These are phyloP conservation scores for Fennellomyces sp. DNA, from an alignment of 371 early-diverging fungal genomes.

Conservation along the genomic window DNA sequence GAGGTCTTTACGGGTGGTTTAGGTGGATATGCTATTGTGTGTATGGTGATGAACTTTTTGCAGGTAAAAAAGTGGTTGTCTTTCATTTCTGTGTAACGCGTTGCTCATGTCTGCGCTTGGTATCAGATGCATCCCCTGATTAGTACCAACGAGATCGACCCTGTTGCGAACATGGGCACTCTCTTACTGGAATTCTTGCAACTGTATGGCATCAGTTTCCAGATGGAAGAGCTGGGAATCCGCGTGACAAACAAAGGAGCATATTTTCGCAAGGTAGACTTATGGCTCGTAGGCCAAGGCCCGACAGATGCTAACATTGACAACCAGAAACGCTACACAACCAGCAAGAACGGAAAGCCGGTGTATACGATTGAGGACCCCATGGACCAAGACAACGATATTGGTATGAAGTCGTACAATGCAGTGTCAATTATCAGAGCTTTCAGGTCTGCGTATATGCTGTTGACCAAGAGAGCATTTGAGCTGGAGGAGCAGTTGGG, in stretches of 20 bases:
- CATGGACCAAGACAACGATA: constrained; percentile 61
- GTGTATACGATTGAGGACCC: constrained; percentile 66
- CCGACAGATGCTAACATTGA: too few relatives aligned
- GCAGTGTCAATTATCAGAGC: constrained; percentile 9
- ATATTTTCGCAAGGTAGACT: constrained; percentile 60
- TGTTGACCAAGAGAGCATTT: constrained; percentile 19
- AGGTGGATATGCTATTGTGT: constrained; percentile 90
- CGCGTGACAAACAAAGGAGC: constrained; percentile 56
- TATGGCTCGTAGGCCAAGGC: neutral
- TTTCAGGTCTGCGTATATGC: constrained; percentile 28
- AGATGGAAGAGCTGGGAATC: constrained; percentile 72
- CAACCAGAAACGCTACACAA: neutral
- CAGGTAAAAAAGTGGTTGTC: too few relatives aligned
- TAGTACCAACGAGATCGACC: constrained; percentile 62
- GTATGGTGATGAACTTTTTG: constrained; percentile 85
- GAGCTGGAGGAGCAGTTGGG: constrained; percentile 14
- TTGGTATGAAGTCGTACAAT: constrained; percentile 48
- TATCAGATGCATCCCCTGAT: constrained; percentile 86
- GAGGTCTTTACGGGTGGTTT: constrained; percentile 95
- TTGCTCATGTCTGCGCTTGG: too few relatives aligned
- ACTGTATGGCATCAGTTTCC: constrained; percentile 88
- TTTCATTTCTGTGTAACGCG: too few relatives aligned
- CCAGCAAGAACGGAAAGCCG: constrained; percentile 19
- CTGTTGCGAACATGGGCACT: constrained; percentile 84
- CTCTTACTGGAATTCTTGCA: constrained; percentile 96